Conservation (phyloP, 352 stramenopile species). For the Phytophthora pistaciae region DNA sequence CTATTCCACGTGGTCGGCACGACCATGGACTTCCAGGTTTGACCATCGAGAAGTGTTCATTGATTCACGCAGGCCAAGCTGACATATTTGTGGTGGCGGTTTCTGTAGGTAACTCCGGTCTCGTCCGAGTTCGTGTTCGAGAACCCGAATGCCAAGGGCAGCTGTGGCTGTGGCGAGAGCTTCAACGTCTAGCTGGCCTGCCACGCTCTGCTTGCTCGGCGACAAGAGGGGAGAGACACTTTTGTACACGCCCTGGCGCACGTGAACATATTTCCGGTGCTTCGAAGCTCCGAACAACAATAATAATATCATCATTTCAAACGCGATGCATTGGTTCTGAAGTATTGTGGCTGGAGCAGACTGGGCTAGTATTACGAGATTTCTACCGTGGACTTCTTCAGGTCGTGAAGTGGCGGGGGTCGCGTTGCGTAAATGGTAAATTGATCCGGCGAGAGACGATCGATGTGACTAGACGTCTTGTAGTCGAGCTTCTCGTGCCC, state of each 20-base stretch:
- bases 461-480: conserved; percentile 74
- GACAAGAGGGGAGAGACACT: conserved; percentile 14
- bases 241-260: conserved; percentile 14
- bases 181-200: conserved; percentile 96
- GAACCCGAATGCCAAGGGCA: conserved; percentile 99
- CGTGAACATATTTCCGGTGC: conserved; percentile 22
- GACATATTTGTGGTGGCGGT: conserved; percentile 1
- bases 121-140: conserved; percentile 99
- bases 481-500: conserved; percentile 77
- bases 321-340: conserved; percentile 11
- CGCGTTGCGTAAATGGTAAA: conserved; percentile 63
- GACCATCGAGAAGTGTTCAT: not conserved
- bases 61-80: not conserved
- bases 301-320: conserved; percentile 53
- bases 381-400: conserved; percentile 79
- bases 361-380: conserved; percentile 43
- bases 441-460: conserved; percentile 58
- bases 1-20: conserved; percentile 99
- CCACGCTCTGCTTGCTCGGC: conserved; percentile 12
- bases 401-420: conserved; percentile 59
- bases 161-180: conserved; percentile 99
- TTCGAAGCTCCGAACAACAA: conserved; percentile 28
- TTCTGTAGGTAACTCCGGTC: conserved; percentile 93
- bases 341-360: not conserved
- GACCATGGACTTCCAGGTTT: conserved; percentile 97